These are phyloP conservation scores for Periglandula ipomoeae DNA, from an alignment of 2,329 filamentous ascomycete genomes.

Conservation along the genomic window DNA sequence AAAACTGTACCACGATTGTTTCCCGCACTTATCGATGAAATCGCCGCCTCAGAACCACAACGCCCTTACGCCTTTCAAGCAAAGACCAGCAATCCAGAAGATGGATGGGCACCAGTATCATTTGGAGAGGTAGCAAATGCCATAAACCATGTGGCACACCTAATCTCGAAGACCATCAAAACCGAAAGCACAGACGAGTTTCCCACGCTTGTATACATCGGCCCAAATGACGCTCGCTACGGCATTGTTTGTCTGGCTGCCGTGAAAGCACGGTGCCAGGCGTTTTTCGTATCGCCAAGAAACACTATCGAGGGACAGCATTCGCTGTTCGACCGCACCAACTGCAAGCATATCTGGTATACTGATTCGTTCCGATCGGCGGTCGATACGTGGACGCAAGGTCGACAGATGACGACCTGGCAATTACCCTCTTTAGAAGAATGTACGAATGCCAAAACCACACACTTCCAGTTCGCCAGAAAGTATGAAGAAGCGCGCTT, in stretches of 20 bases:
- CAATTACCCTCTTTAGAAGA: constrained; percentile 21
- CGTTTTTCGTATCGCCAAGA: constrained; percentile 9
- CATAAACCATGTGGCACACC: constrained; percentile 21
- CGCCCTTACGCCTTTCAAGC: constrained; percentile 30
- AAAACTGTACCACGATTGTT: constrained; percentile 11
- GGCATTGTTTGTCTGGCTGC: constrained; percentile 10
- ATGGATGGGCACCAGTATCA: constrained; percentile 21
- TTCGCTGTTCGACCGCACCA: constrained; percentile 33
- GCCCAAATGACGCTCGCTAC: constrained; percentile 13
- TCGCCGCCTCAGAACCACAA: constrained; percentile 14
- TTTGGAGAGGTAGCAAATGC: constrained; percentile 19
- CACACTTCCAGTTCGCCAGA: constrained; percentile 8
- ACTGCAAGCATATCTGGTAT: constrained; percentile 30
- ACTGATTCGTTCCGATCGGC: constrained; percentile 8
- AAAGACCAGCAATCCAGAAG: constrained; percentile 14
- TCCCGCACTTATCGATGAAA: constrained; percentile 14
- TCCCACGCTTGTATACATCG: constrained; percentile 26
- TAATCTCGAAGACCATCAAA: constrained; percentile 20
- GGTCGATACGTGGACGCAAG: constrained; percentile 9
- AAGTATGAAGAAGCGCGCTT: constrained; percentile 7
- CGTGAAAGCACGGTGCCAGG: constrained; percentile 9
- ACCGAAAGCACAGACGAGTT: constrained; percentile 19
- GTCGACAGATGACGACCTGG: constrained; percentile 25
- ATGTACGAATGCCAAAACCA: constrained; percentile 29
- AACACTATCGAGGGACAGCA: constrained; percentile 8